Evolutionary conservation across 805 yeast species (phyloP).

Genomic region (Saccharomyces kudriavzevii): DNA sequence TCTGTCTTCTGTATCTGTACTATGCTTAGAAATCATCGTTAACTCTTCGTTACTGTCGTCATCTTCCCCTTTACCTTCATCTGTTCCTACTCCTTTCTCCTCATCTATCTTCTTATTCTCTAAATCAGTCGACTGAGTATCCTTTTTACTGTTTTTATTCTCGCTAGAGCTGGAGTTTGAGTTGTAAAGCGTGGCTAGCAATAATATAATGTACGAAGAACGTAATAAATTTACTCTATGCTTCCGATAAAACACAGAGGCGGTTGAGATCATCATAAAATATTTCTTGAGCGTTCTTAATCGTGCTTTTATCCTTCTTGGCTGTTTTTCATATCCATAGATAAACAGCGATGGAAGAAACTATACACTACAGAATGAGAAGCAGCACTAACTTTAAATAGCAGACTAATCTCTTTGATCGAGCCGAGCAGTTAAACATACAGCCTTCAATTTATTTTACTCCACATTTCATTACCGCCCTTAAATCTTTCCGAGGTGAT

Average conservation of each 20-base stretch:
- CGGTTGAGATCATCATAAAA: conserved; percentile 1
- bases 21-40: not conserved
- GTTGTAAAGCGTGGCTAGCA: conserved; percentile 19
- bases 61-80: conserved; percentile 3
- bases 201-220: conserved; percentile 22
- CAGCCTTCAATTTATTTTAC: not conserved
- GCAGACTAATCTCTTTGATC: not conserved
- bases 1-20: not conserved
- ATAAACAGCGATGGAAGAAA: no score
- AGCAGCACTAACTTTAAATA: no score
- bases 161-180: conserved; percentile 9
- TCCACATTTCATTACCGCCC: not conserved
- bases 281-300: not conserved
- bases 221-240: conserved; percentile 24
- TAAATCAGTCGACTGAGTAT: conserved; percentile 3
- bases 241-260: conserved; percentile 17
- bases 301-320: not conserved
- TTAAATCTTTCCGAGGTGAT: not conserved
- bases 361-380: no score
- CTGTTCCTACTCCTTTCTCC: conserved; percentile 2
- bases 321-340: not conserved
- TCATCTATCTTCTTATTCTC: conserved; percentile 5
- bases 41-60: not conserved
- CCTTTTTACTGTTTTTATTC: conserved; percentile 6
- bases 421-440: not conserved